These are phyloP conservation scores for Gnaphalium uliginosum DNA, from an alignment of 129 eudicot genomes.

Conservation along the genomic window DNA sequence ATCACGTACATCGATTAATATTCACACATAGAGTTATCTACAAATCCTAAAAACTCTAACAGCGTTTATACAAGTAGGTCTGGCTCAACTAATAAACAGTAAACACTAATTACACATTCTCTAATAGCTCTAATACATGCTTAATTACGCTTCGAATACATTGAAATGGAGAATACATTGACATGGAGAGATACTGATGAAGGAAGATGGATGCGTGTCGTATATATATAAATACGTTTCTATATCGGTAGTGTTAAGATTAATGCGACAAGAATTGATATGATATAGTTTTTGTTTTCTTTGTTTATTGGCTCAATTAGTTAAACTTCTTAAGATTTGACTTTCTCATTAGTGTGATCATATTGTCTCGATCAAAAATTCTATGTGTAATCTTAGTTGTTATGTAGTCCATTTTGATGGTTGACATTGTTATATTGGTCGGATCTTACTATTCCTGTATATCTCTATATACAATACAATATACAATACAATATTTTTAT, in stretches of 20 bases:
- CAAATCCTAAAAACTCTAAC: too few relatives aligned
- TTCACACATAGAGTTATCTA: too few relatives aligned
- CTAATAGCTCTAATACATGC: too few relatives aligned
- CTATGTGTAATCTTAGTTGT: background rate
- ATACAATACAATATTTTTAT: background rate
- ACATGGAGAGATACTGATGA: background rate
- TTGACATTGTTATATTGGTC: slow-evolving; percentile 10
- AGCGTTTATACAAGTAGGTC: too few relatives aligned
- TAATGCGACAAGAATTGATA: background rate
- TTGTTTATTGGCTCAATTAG: background rate
- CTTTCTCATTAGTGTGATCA: background rate
- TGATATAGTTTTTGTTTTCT: background rate
- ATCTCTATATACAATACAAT: background rate
- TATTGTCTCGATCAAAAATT: slow-evolving; percentile 3
- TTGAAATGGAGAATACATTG: too few relatives aligned
- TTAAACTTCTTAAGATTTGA: background rate
- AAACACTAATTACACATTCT: too few relatives aligned
- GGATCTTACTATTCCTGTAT: background rate
- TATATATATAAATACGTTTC: too few relatives aligned
- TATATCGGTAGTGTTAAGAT: background rate
- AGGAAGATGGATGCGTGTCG: background rate
- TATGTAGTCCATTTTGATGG: slow-evolving; percentile 4
- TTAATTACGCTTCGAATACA: background rate
- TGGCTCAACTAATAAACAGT: too few relatives aligned
- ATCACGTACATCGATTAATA: too few relatives aligned